Evolutionary conservation across 139 green algal species (phyloP).

Genomic region (Haematococcus lacustris): DNA sequence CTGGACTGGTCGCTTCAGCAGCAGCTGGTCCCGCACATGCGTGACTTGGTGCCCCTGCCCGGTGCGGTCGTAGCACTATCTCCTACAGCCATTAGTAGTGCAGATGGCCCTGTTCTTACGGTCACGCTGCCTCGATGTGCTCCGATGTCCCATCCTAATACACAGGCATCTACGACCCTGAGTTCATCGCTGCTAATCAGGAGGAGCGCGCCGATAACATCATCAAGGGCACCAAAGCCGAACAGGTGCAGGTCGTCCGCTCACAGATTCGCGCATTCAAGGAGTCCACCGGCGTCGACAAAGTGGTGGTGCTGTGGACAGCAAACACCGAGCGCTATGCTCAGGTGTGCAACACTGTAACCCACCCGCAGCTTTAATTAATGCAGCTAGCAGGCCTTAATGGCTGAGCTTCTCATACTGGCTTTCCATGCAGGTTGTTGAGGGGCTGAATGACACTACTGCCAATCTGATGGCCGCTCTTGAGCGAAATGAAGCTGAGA

Average conservation of each 20-base stretch:
- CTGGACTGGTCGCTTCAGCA: slow-evolving; percentile 96
- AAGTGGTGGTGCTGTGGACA: slow-evolving; percentile 95
- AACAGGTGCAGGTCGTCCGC: slow-evolving; percentile 84
- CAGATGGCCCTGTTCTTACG: too few relatives aligned
- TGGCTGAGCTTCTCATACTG: too few relatives aligned
- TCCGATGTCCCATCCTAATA: too few relatives aligned
- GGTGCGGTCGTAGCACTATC: too few relatives aligned
- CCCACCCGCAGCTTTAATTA: too few relatives aligned
- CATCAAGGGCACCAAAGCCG: slow-evolving; percentile 82
- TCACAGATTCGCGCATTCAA: slow-evolving; percentile 89
- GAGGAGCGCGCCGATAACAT: slow-evolving; percentile 86
- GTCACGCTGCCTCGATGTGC: too few relatives aligned
- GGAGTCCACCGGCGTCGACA: slow-evolving; percentile 39
- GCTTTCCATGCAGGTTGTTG: slow-evolving; percentile 60
- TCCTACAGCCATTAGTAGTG: too few relatives aligned
- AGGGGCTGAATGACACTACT: slow-evolving; percentile 93
- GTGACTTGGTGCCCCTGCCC: slow-evolving; percentile 82
- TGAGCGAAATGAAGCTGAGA: slow-evolving; percentile 76
- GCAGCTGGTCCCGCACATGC: slow-evolving; percentile 92
- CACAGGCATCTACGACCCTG: slow-evolving; percentile 90
- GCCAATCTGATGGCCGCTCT: slow-evolving; percentile 88
- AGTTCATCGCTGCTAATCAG: slow-evolving; percentile 98
- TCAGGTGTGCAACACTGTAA: slow-evolving; percentile 54
- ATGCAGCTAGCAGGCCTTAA: too few relatives aligned
- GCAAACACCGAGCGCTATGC: slow-evolving; percentile 98